Conservation (phyloP, 164 flowering plant genomes). For the Dillenia suffruticosa region DNA sequence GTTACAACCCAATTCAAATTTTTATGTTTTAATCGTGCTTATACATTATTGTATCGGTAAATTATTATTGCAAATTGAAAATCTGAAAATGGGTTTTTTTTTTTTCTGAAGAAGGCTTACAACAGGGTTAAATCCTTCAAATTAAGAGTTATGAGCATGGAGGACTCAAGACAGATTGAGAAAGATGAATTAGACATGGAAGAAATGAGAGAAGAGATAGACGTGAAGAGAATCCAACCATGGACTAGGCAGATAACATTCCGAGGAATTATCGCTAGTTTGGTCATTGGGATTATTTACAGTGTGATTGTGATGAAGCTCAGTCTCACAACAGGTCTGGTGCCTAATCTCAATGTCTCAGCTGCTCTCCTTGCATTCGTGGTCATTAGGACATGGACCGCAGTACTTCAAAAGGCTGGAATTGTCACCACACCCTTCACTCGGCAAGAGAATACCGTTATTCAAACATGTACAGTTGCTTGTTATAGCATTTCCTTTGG, state of each 20-base stretch:
- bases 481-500: slow-evolving; percentile 64
- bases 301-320: slow-evolving; percentile 66
- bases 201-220: too few species aligned
- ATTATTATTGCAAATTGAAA: too few species aligned
- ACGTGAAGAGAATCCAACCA: too few species aligned
- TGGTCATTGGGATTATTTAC: slow-evolving; percentile 49
- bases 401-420: slow-evolving; percentile 37
- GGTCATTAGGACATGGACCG: slow-evolving; percentile 51
- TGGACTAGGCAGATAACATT: slow-evolving; percentile 35
- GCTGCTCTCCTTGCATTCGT: slow-evolving; percentile 64
- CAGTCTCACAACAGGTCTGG: slow-evolving; percentile 59
- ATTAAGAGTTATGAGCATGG: too few species aligned
- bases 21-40: too few species aligned
- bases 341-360: slow-evolving; percentile 60
- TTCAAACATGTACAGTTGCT: slow-evolving; percentile 35
- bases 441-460: slow-evolving; percentile 52
- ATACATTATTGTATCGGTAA: too few species aligned
- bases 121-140: too few species aligned
- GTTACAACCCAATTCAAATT: too few species aligned
- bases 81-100: too few species aligned
- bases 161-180: slow-evolving; percentile 21
- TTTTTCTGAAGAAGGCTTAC: too few species aligned
- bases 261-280: slow-evolving; percentile 47
- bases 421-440: slow-evolving; percentile 43
- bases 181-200: background rate